phyloP scores from a whole-genome alignment of 2,329 filamentous ascomycete genomes.

The Xylaria polymorpha region DNA sequence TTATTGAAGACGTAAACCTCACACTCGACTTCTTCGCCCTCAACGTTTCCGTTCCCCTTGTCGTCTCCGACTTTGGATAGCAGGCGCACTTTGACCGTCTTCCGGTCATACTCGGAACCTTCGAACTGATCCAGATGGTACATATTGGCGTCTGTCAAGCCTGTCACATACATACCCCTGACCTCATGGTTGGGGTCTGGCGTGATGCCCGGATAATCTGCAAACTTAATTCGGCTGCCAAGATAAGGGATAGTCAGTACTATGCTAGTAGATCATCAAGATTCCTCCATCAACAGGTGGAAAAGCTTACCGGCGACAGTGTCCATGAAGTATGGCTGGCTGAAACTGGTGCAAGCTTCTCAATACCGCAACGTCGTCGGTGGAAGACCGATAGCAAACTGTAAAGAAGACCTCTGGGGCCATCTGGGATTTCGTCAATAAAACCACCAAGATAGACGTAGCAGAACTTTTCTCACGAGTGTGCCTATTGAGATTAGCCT shows the following conservation, averaged over 20 bases:
- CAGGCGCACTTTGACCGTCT: slow-evolving; percentile 51
- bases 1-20: slow-evolving; percentile 74
- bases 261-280: background rate
- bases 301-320: slow-evolving; percentile 68
- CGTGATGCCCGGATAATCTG: slow-evolving; percentile 86
- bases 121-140: slow-evolving; percentile 84
- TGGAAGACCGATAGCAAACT: slow-evolving; percentile 76
- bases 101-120: slow-evolving; percentile 67
- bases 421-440: slow-evolving; percentile 65
- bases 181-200: slow-evolving; percentile 68
- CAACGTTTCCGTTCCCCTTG: slow-evolving; percentile 55
- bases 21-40: slow-evolving; percentile 62
- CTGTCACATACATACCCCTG: slow-evolving; percentile 79
- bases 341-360: slow-evolving; percentile 70
- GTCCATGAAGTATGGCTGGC: slow-evolving; percentile 79
- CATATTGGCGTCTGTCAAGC: slow-evolving; percentile 82
- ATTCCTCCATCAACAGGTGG: background rate
- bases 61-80: slow-evolving; percentile 53
- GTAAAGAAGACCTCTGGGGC: slow-evolving; percentile 86
- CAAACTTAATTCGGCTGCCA: slow-evolving; percentile 66
- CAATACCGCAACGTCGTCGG: slow-evolving; percentile 57
- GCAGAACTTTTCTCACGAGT: slow-evolving; percentile 44
- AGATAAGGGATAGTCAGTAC: slow-evolving; percentile 7
- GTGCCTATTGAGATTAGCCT: slow-evolving; percentile 54
- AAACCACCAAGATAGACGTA: background rate